phyloP scores from a whole-genome alignment of 2,329 filamentous ascomycete genomes.

The Colletotrichum tofieldiae region DNA sequence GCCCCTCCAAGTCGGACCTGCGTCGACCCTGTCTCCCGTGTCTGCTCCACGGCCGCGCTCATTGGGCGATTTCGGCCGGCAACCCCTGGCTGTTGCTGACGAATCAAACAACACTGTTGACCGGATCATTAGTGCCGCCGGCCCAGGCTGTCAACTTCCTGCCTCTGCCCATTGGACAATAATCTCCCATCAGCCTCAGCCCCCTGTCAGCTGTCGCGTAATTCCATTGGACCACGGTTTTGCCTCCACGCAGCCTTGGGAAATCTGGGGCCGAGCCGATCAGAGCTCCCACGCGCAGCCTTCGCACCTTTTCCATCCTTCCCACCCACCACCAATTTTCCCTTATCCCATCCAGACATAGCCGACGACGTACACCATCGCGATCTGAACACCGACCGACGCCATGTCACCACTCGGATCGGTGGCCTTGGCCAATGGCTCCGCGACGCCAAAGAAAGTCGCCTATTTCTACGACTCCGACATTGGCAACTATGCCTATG shows the following conservation, averaged over 20 bases:
- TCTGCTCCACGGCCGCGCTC: neutral
- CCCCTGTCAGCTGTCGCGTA: constrained; percentile 15
- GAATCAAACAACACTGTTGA: constrained; percentile 33
- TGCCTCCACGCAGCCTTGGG: constrained; percentile 39
- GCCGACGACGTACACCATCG: constrained; percentile 9
- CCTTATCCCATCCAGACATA: constrained; percentile 4
- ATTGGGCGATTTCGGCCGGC: constrained; percentile 13
- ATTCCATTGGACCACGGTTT: constrained; percentile 25
- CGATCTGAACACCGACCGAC: constrained; percentile 23
- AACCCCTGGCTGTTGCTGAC: neutral
- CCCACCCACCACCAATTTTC: constrained; percentile 25
- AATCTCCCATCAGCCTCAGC: constrained; percentile 6
- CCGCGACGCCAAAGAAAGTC: constrained; percentile 79
- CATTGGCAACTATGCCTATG: constrained; percentile 98
- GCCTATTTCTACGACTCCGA: constrained; percentile 99
- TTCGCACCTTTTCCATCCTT: constrained; percentile 38
- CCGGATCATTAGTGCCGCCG: constrained; percentile 25
- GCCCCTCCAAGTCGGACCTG: constrained; percentile 7
- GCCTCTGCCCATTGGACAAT: constrained; percentile 12
- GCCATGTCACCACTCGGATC: constrained; percentile 55
- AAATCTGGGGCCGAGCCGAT: constrained; percentile 43
- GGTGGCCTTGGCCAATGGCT: constrained; percentile 61
- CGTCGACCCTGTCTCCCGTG: neutral
- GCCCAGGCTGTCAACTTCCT: neutral
- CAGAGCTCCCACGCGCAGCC: constrained; percentile 41